phyloP scores from a whole-genome alignment of 768 basidiomycete species.

The Terana coerulea region DNA sequence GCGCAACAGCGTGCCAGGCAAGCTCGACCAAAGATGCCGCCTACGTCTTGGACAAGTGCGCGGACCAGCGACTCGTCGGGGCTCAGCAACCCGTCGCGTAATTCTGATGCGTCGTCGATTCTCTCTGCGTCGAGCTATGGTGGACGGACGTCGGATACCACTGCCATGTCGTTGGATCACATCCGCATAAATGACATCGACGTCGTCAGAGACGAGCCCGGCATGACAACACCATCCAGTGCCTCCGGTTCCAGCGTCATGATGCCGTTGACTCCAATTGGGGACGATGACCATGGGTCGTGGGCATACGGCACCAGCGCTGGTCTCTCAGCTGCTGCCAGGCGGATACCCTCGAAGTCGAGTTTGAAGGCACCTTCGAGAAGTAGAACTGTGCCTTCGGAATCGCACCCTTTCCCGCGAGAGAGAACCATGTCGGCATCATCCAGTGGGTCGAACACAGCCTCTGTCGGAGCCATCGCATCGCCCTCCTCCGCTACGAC shows the following conservation, averaged over 20 bases:
- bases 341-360: neutral
- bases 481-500: slow-evolving; percentile 1
- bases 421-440: slow-evolving; percentile 12
- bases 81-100: slow-evolving; percentile 12
- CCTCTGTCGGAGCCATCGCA: slow-evolving; percentile 1
- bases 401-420: slow-evolving; percentile 4
- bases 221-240: slow-evolving; percentile 17
- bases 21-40: slow-evolving; percentile 14
- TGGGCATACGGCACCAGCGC: neutral
- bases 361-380: slow-evolving; percentile 4
- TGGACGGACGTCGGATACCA: neutral
- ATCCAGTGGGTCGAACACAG: slow-evolving; percentile 5
- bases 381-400: neutral
- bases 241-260: slow-evolving; percentile 20
- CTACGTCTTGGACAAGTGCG: slow-evolving; percentile 19
- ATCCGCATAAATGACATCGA: slow-evolving; percentile 15
- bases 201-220: slow-evolving; percentile 13
- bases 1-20: slow-evolving; percentile 1
- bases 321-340: neutral
- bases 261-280: slow-evolving; percentile 21
- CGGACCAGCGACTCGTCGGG: slow-evolving; percentile 10
- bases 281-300: slow-evolving; percentile 8
- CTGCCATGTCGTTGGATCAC: slow-evolving; percentile 7
- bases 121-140: slow-evolving; percentile 12
- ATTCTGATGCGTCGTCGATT: slow-evolving; percentile 17